Evolutionary conservation across 169 alveolate species (phyloP).

Genomic region (Plasmodium chabaudi): DNA sequence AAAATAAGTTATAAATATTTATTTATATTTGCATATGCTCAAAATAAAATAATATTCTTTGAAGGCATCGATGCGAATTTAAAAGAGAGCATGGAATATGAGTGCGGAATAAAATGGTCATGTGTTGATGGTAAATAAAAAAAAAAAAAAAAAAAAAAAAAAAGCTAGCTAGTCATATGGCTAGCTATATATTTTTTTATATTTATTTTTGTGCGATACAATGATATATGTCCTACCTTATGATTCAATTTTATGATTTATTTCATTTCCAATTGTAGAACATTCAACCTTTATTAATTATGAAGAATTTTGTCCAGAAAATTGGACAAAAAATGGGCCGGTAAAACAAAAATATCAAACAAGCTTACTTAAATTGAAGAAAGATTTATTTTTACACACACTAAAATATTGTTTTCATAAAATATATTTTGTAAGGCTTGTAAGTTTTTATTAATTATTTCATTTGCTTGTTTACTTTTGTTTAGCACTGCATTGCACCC

Average conservation of each 20-base stretch:
- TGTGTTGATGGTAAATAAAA: conserved; percentile 35
- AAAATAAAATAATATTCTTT: conserved; percentile 5
- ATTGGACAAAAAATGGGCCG: conserved; percentile 45
- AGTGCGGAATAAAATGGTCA: conserved; percentile 57
- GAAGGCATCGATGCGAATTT: conserved; percentile 12
- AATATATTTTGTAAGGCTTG: too few relatives aligned
- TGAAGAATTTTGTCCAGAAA: conserved; percentile 48
- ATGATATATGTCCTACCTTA: neutral
- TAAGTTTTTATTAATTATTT: conserved; percentile 1
- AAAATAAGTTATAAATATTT: neutral
- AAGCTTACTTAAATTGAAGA: too few relatives aligned
- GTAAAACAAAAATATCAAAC: conserved; percentile 6
- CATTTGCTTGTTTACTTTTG: neutral
- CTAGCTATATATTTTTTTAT: neutral
- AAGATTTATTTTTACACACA: too few relatives aligned
- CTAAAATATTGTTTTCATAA: too few relatives aligned
- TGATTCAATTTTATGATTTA: neutral
- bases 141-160: conserved; percentile 1
- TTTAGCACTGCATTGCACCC: conserved; percentile 65
- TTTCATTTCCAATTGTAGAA: conserved; percentile 1
- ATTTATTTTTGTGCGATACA: neutral
- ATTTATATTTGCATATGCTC: neutral
- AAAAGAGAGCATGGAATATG: conserved; percentile 51
- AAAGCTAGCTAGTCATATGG: neutral
- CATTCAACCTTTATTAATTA: conserved; percentile 16